Conservation (phyloP, 345 rosid genomes). For the Leavenworthia alabamica region DNA sequence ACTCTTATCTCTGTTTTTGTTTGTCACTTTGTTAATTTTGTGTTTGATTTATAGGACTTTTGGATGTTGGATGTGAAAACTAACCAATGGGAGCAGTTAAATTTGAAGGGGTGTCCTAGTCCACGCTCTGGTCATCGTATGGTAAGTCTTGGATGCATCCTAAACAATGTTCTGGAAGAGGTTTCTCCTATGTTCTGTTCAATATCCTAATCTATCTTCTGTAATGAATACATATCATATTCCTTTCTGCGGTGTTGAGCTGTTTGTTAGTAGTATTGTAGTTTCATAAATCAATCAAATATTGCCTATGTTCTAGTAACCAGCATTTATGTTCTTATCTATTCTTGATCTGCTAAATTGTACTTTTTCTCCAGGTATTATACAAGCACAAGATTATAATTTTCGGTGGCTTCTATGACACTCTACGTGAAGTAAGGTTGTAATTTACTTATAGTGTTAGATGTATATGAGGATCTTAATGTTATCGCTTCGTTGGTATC, state of each 20-base stretch:
- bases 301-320: not conserved
- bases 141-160: constrained; percentile 41
- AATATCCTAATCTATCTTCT: not conserved
- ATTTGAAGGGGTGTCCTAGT: constrained; percentile 82
- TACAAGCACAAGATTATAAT: constrained; percentile 89
- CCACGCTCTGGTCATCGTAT: constrained; percentile 97
- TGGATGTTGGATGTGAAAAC: constrained; percentile 93
- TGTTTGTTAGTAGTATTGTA: not conserved
- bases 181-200: not conserved
- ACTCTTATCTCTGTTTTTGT: not conserved
- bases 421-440: constrained; percentile 99
- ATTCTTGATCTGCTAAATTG: not conserved
- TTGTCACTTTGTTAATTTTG: not conserved
- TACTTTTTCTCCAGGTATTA: constrained; percentile 55
- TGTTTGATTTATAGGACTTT: constrained; percentile 50
- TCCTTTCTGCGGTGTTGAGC: not conserved
- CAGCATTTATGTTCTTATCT: not conserved
- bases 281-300: not conserved
- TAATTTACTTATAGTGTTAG: constrained; percentile 16
- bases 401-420: constrained; percentile 98
- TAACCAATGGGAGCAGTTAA: constrained; percentile 92
- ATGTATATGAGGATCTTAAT: not conserved
- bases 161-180: not conserved
- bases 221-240: not conserved
- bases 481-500: not conserved